phyloP scores from a whole-genome alignment of 2,329 filamentous ascomycete species.

The Colletotrichum eleusines region DNA sequence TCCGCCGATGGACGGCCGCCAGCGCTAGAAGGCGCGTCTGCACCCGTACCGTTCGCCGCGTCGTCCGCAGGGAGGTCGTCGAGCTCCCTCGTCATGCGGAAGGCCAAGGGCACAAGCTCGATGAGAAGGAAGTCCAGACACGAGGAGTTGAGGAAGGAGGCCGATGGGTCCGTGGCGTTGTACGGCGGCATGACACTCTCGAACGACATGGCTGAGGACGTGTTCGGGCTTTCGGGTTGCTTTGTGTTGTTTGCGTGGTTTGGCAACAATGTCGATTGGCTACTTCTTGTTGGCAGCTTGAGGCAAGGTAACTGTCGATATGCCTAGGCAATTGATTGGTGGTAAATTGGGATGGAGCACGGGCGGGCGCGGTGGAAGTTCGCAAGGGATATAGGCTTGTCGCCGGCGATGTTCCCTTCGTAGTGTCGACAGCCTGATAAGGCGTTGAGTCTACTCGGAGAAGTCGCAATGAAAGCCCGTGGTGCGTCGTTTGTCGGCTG shows the following conservation, averaged over 20 bases:
- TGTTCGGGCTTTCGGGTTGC: neutral
- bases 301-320: neutral
- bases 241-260: neutral
- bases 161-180: slow-evolving; percentile 79
- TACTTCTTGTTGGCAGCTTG: neutral
- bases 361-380: neutral
- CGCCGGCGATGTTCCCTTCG: neutral
- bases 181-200: slow-evolving; percentile 76
- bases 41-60: slow-evolving; percentile 21
- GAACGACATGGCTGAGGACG: slow-evolving; percentile 72
- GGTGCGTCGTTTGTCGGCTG: neutral
- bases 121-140: slow-evolving; percentile 96
- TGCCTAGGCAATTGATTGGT: neutral
- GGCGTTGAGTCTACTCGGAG: neutral
- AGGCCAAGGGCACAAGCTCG: slow-evolving; percentile 94
- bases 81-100: slow-evolving; percentile 83
- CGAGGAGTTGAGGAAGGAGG: slow-evolving; percentile 83
- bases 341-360: neutral
- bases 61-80: slow-evolving; percentile 60
- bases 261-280: neutral
- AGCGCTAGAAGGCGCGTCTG: slow-evolving; percentile 57
- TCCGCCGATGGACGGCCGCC: slow-evolving; percentile 47
- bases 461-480: neutral
- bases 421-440: neutral
- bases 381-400: neutral